Conservation (phyloP, 78 protist genomes). For the Blattamonas nauphoetae region DNA sequence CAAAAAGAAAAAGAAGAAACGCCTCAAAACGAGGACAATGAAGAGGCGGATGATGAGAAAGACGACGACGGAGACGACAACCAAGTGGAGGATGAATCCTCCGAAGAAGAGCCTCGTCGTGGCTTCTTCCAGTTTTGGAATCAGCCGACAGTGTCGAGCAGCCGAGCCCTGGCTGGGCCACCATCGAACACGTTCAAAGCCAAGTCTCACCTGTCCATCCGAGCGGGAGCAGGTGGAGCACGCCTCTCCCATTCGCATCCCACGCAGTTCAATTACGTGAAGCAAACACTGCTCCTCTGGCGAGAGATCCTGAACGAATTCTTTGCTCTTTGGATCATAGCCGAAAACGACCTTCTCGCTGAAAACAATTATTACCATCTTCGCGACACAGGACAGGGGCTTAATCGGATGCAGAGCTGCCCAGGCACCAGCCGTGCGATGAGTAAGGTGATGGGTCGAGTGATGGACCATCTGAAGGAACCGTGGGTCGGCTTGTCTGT, state of each 20-base stretch:
- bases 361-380: conserved; percentile 5
- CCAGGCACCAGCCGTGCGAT: conserved; percentile 6
- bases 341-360: conserved; percentile 22
- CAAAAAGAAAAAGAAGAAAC: background rate
- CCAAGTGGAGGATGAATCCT: no score
- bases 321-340: background rate
- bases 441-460: background rate
- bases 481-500: conserved; percentile 24
- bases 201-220: background rate
- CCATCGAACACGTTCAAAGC: background rate
- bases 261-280: background rate
- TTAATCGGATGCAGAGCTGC: conserved; percentile 21
- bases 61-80: background rate
- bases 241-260: background rate
- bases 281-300: background rate
- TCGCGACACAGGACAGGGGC: conserved; percentile 39
- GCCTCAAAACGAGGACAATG: background rate
- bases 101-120: no score
- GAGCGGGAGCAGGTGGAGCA: background rate
- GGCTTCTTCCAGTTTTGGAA: background rate
- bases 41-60: background rate
- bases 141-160: background rate
- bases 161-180: background rate
- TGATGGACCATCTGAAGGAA: conserved; percentile 7
- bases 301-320: background rate